Percentiles rank a stretch among this genome's conserved stretches.
These are phyloP conservation scores for Saccharomycopsis javanensis DNA, from an alignment of 805 yeast species.

Conservation along the genomic window DNA sequence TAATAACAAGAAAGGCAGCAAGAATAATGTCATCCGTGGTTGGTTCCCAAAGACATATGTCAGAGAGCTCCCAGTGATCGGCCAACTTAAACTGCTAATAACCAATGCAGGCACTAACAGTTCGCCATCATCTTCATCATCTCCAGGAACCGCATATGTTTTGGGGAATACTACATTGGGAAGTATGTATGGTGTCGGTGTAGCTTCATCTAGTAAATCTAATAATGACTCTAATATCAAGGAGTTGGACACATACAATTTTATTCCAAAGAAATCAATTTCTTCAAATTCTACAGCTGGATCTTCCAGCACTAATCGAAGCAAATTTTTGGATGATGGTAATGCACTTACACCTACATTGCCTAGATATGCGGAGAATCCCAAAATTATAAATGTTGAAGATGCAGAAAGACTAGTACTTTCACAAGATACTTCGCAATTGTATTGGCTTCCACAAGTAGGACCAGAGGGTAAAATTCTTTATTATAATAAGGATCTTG, in stretches of 20 bases:
- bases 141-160: neutral
- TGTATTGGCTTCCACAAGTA: slow-evolving; percentile 52
- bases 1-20: slow-evolving; percentile 31
- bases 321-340: neutral
- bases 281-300: neutral
- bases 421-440: neutral
- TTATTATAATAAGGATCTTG: slow-evolving; percentile 51
- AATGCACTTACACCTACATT: neutral
- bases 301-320: neutral
- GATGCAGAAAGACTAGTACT: slow-evolving; percentile 9
- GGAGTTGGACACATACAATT: neutral
- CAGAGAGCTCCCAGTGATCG: slow-evolving; percentile 25
- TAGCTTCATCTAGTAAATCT: neutral
- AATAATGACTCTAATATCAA: neutral
- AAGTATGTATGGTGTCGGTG: neutral
- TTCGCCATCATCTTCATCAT: slow-evolving; percentile 24
- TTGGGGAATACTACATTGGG: slow-evolving; percentile 26
- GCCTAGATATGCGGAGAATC: neutral
- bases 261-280: neutral
- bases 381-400: slow-evolving; percentile 11
- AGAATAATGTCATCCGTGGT: slow-evolving; percentile 37
- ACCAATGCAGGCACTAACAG: slow-evolving; percentile 18
- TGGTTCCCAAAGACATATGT: slow-evolving; percentile 76
- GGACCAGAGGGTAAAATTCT: slow-evolving; percentile 45
- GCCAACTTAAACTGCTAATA: neutral